Conservation (phyloP, 2,329 filamentous ascomycete genomes). For the Fusarium sp. region DNA sequence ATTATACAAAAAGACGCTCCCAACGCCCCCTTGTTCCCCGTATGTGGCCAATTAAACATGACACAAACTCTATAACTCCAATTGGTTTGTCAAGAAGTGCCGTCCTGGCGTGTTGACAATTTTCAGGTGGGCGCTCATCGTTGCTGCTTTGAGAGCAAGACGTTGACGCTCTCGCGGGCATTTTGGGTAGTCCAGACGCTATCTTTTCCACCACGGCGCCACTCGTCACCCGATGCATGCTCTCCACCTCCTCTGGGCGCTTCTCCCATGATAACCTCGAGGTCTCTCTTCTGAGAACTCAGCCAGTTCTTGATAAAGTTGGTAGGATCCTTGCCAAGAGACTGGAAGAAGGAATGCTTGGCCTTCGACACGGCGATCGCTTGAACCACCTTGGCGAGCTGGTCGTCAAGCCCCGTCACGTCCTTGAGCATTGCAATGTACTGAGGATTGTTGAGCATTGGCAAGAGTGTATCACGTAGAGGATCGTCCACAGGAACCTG, state of each 20-base stretch:
- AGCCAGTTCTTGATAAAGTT: conserved; percentile 90
- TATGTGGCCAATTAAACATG: conserved; percentile 35
- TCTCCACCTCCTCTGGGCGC: conserved; percentile 72
- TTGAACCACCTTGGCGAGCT: conserved; percentile 85
- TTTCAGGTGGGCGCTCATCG: conserved; percentile 43
- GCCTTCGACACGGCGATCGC: conserved; percentile 86
- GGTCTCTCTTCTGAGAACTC: conserved; percentile 88
- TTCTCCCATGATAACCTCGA: conserved; percentile 90
- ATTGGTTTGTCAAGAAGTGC: conserved; percentile 11
- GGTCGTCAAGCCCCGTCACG: conserved; percentile 82
- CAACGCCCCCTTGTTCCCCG: conserved; percentile 43
- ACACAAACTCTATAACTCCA: conserved; percentile 41
- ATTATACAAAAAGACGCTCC: conserved; percentile 44
- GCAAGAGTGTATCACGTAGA: conserved; percentile 73
- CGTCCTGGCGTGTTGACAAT: background rate
- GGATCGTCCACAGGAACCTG: conserved; percentile 87
- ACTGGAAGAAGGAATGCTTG: conserved; percentile 88
- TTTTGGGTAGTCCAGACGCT: conserved; percentile 69
- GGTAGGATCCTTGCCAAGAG: conserved; percentile 83
- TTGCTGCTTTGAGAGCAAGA: conserved; percentile 68
- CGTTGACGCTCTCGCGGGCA: conserved; percentile 72
- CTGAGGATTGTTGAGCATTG: conserved; percentile 75
- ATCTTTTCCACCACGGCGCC: conserved; percentile 69
- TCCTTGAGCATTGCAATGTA: conserved; percentile 80
- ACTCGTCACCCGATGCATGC: conserved; percentile 71